Evolutionary conservation across 2,329 filamentous ascomycete genomes (phyloP), one percentile per base, ranked within the genome.

Genomic region (Neurospora crassa): DNA sequence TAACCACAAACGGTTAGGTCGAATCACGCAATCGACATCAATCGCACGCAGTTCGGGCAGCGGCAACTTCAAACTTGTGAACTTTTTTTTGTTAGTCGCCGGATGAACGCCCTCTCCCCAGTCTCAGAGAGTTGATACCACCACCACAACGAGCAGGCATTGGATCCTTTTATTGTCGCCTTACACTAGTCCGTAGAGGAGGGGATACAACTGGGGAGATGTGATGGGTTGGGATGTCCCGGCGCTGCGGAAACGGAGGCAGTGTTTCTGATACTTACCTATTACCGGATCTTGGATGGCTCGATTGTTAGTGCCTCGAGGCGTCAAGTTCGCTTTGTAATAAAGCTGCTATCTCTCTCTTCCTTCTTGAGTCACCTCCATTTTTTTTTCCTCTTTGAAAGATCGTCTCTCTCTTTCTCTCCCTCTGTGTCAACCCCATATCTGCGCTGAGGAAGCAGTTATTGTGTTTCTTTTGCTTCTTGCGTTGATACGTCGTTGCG

Each of bases 401-500:
- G 45, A 67, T 29, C 29, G 69, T 43, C 70, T 70, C 41, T 69
- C 41, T 45, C 37, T 67, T 74, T 47, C 67, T 41, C 14, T 53
- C 63, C 37, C 73, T 75, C 53, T 74, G 72, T 43, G 70, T 75
- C 47, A 72, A 70, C 68, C 72, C 71, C 18, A 73, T 75, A 34
- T 71, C 71, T 47, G 67, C 71, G 70, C 72, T 67, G 42, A 75
- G 72, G 75, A 75, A 73, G 73, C 72, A 69, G 45, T 69, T 41
- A 70, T 72, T n/a, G 0, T 71, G 67, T 72, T 73, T 40, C 67
- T 74, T n/a, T 71, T 72, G 42, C 59, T 72, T 75, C 43, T 40
- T 74, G 70, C 73, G 74, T 73, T 74, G 74, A 45, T 74, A 73
- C 42, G 47, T 74, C 67, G 74, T 72, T 43, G 70, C 70, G 70